phyloP scores from a whole-genome alignment of 129 eudicot genomes.

The Pseudognaphalium luteoalbum region DNA sequence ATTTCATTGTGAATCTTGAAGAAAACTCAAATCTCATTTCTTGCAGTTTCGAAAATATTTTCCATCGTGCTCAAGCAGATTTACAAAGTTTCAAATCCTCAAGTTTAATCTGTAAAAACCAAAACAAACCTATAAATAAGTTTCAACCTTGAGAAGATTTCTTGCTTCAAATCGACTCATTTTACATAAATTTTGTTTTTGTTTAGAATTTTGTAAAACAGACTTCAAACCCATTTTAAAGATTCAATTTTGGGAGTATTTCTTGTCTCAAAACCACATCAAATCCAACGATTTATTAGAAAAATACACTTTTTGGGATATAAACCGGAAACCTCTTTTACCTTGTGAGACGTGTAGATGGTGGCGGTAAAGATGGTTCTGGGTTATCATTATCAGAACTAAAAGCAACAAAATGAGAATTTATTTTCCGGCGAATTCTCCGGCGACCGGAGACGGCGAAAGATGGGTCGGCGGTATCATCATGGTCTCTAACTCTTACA shows the following conservation, averaged over 20 bases:
- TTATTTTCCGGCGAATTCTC: constrained; percentile 49
- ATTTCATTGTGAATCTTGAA: not conserved
- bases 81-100: not conserved
- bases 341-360: constrained; percentile 52
- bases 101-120: not conserved
- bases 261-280: not conserved
- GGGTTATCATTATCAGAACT: constrained; percentile 32
- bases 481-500: constrained; percentile 43
- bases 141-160: constrained; percentile 1
- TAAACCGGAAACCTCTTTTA: constrained; percentile 2
- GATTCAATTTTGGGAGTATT: not conserved
- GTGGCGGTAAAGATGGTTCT: constrained; percentile 29
- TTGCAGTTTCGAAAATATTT: not conserved
- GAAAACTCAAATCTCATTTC: not conserved
- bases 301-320: not conserved
- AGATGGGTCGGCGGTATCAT: constrained; percentile 26
- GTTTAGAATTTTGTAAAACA: not conserved
- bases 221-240: not conserved
- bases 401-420: constrained; percentile 39
- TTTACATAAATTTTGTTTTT: not conserved
- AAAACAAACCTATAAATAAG: not conserved
- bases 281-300: not conserved
- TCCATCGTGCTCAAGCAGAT: not conserved
- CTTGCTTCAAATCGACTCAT: not conserved
- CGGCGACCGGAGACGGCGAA: constrained; percentile 33